Conservation (phyloP, 805 yeast species). For the Naumovozyma baii region DNA sequence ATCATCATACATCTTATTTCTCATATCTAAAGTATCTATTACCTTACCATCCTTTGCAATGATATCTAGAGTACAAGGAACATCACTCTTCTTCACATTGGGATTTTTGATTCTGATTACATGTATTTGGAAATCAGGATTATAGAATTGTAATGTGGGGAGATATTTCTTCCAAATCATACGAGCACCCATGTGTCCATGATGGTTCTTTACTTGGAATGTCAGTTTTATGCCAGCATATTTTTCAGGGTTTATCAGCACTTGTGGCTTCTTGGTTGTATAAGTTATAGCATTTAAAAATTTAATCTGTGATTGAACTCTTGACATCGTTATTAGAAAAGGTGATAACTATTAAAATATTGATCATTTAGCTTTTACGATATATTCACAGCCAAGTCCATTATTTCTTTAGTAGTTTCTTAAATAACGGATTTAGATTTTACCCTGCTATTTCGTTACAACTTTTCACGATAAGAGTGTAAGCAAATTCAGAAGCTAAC, state of each 20-base stretch:
- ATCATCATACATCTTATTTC: slow-evolving; percentile 37
- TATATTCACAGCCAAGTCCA: background rate
- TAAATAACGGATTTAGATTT: background rate
- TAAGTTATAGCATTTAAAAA: slow-evolving; percentile 21
- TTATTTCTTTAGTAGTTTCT: background rate
- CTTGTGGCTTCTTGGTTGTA: slow-evolving; percentile 24
- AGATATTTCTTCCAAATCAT: slow-evolving; percentile 66
- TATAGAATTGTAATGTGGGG: slow-evolving; percentile 74
- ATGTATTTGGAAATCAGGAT: slow-evolving; percentile 56
- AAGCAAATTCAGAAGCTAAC: background rate
- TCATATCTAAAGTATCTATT: slow-evolving; percentile 42
- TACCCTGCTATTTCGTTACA: background rate
- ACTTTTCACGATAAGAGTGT: background rate
- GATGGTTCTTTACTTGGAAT: slow-evolving; percentile 38
- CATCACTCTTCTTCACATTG: slow-evolving; percentile 16
- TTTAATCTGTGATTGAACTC: slow-evolving; percentile 20
- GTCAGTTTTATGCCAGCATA: slow-evolving; percentile 39
- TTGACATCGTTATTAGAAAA: slow-evolving; percentile 12
- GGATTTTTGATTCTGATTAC: slow-evolving; percentile 44
- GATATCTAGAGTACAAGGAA: slow-evolving; percentile 23
- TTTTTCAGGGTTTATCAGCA: slow-evolving; percentile 17
- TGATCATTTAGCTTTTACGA: background rate
- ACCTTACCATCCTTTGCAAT: slow-evolving; percentile 14
- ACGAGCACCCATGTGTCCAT: slow-evolving; percentile 59
- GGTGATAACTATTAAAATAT: background rate